These are phyloP conservation scores for Colletotrichum tamarilloi DNA, from an alignment of 2,329 filamentous ascomycete species.

Conservation along the genomic window DNA sequence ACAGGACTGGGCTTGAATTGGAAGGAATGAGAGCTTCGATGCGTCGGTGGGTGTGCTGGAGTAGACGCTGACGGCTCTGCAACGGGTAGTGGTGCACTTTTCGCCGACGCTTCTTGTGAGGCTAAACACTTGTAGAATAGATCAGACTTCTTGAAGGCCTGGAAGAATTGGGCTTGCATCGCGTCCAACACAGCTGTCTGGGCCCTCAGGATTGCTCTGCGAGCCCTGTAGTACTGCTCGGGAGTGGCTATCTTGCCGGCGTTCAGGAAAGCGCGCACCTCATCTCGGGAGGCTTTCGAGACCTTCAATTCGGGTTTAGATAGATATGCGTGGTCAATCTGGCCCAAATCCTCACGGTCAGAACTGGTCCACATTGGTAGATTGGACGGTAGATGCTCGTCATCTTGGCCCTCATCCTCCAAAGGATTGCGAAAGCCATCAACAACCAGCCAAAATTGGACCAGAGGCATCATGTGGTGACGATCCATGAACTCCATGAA, in stretches of 20 bases:
- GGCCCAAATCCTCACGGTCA: constrained; percentile 86
- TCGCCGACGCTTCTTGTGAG: constrained; percentile 77
- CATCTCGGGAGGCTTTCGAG: constrained; percentile 72
- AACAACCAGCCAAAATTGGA: constrained; percentile 98
- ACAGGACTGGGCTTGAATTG: constrained; percentile 57
- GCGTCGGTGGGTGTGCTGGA: constrained; percentile 21
- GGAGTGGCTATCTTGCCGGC: constrained; percentile 81
- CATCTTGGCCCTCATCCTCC: constrained; percentile 83
- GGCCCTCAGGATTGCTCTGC: constrained; percentile 82
- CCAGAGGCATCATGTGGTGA: constrained; percentile 84
- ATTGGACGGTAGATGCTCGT: constrained; percentile 69
- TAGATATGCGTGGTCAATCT: constrained; percentile 92
- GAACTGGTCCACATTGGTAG: constrained; percentile 81
- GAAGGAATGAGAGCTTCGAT: constrained; percentile 48
- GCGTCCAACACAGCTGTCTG: constrained; percentile 87
- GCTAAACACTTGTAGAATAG: constrained; percentile 96
- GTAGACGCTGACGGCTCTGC: constrained; percentile 12
- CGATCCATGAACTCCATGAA: constrained; percentile 99
- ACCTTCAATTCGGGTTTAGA: constrained; percentile 85
- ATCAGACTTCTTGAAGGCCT: constrained; percentile 90
- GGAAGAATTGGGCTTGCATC: constrained; percentile 84
- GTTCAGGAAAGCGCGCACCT: constrained; percentile 81
- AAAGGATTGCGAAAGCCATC: constrained; percentile 95
- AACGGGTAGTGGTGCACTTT: constrained; percentile 15
- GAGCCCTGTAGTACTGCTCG: constrained; percentile 84